These are phyloP conservation scores for Backusella tuberculispora DNA, from an alignment of 192 early-diverging fungal genomes.

Conservation along the genomic window DNA sequence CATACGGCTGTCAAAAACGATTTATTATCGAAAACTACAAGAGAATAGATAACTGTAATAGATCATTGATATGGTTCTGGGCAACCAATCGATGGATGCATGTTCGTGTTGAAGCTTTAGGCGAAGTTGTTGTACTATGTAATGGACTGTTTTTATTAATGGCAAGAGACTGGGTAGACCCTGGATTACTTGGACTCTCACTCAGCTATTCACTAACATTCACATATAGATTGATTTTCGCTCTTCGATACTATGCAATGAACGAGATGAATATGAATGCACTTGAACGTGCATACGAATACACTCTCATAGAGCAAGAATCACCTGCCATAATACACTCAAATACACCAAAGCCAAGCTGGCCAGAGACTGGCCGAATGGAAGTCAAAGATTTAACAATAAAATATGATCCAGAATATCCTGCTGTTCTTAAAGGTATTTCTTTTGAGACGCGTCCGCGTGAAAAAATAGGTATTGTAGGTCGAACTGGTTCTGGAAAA, in stretches of 20 bases:
- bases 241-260: constrained; percentile 71
- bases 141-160: constrained; percentile 65
- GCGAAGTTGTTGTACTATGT: constrained; percentile 66
- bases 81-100: constrained; percentile 85
- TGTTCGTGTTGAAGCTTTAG: constrained; percentile 73
- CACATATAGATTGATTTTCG: constrained; percentile 64
- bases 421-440: constrained; percentile 60
- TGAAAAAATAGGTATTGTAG: constrained; percentile 83
- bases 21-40: constrained; percentile 62
- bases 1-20: constrained; percentile 68
- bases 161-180: constrained; percentile 55
- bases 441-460: constrained; percentile 63
- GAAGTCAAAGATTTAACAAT: constrained; percentile 67
- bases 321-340: constrained; percentile 56
- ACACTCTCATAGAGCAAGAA: constrained; percentile 81
- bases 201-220: constrained; percentile 82
- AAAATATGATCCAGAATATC: constrained; percentile 61
- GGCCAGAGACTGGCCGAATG: constrained; percentile 75
- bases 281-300: constrained; percentile 88
- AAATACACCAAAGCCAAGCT: constrained; percentile 43
- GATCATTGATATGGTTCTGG: constrained; percentile 83
- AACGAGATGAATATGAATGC: constrained; percentile 89
- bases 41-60: constrained; percentile 58
- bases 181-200: constrained; percentile 81
- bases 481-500: constrained; percentile 87